Evolutionary conservation across 169 alveolate genomes (phyloP), one percentile per base, ranked within the genome.

Genomic region (Babesia bigemina): DNA sequence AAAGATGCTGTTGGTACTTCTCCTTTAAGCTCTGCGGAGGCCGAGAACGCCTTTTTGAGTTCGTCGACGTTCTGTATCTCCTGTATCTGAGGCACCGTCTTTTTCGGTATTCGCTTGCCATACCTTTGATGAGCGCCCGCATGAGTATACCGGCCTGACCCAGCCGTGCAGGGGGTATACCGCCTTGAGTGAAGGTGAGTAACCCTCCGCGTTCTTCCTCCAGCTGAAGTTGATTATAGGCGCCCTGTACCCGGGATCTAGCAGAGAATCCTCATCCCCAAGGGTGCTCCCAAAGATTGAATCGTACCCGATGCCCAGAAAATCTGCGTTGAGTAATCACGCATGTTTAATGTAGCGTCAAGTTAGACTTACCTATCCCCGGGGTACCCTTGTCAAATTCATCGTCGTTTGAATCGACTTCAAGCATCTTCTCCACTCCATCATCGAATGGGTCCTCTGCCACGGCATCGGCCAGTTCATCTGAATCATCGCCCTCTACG

Each of bases 201-300:
- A 81, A n/a, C 88, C 88, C 39, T 72, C 71, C 0, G 88, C 28
- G 53, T 56, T 66, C 36, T 72, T 72, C 50, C 88, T 62, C 88
- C 88, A 81, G 21, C 55, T 42, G 45, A 81, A 81, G 52, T 72
- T 77, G 29, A 83, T 65, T 21, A 83, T 75, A 8, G 90, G 90
- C 19, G 84, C 81, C 63, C 90, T 83, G 71, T 83, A 83, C 50
- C 90, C 90, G 10, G 86, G 82, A 63, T 83, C 90, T 57, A 75
- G 57, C 59, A 74, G 47, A 0, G 86, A 57, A 2, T 75, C 79
- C 42, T 83, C 90, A 24, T 74, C 44, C 42, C 86, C 90, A 11
- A 83, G 49, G 2, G 86, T 60, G 50, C 74, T 83, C 21, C 83
- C 86, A 59, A 48, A 65, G 11, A 83, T 83, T 14, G 90, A 52